Percentiles rank a stretch among this genome's conserved stretches.
Conservation (phyloP, 2,329 filamentous ascomycete species). For the Diaporthe helianthi region DNA sequence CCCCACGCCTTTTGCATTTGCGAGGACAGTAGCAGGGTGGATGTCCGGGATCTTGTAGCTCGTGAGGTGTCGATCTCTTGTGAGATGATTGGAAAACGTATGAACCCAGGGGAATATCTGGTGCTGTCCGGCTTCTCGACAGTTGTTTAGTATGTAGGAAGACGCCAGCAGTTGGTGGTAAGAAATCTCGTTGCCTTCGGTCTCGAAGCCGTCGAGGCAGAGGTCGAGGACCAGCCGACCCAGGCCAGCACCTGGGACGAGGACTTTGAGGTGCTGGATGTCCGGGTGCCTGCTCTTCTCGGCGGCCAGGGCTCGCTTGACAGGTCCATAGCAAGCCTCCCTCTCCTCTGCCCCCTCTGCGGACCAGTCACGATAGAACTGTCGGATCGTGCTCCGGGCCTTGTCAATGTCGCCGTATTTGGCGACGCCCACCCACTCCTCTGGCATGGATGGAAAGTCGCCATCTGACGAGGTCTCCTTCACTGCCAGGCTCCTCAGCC, state of each 20-base stretch:
- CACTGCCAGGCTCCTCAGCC: conserved; percentile 71
- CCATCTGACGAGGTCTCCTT: conserved; percentile 44
- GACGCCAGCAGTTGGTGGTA: conserved; percentile 95
- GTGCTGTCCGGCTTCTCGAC: conserved; percentile 66
- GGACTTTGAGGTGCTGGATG: conserved; percentile 61
- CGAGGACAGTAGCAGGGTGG: conserved; percentile 68
- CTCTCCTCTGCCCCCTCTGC: conserved; percentile 77
- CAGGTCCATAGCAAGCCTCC: conserved; percentile 76
- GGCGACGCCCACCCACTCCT: conserved; percentile 74
- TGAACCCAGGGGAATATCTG: conserved; percentile 85
- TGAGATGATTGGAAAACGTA: conserved; percentile 84
- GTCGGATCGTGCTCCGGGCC: conserved; percentile 87
- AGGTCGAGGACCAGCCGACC: conserved; percentile 91
- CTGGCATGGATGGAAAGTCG: conserved; percentile 56
- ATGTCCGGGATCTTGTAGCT: conserved; percentile 81
- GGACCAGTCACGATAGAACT: conserved; percentile 96
- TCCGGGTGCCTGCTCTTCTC: conserved; percentile 48
- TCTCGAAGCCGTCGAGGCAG: conserved; percentile 72
- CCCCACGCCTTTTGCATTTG: conserved; percentile 51
- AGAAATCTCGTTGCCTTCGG: conserved; percentile 94
- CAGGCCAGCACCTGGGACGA: conserved; percentile 90
- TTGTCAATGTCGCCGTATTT: conserved; percentile 84
- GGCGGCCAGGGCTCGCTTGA: conserved; percentile 69
- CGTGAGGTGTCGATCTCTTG: conserved; percentile 76
- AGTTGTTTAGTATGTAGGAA: conserved; percentile 76